A percentile compares a stretch with the other conserved stretches of the same genome.
phyloP scores from a whole-genome alignment of 2,329 filamentous ascomycete species.

The Leptosphaerulina australis region DNA sequence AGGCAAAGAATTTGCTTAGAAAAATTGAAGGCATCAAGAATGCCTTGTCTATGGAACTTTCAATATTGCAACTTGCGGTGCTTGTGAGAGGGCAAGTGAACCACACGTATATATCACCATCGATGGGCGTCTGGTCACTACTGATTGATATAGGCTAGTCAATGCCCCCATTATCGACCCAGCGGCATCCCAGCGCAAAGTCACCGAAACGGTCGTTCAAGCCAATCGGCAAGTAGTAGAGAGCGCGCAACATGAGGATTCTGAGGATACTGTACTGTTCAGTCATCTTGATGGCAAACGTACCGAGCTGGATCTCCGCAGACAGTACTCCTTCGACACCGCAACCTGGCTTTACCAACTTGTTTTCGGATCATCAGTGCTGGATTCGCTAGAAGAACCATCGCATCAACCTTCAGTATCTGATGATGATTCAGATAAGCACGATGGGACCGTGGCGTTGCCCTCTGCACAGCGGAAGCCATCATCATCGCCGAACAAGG shows the following conservation, averaged over 20 bases:
- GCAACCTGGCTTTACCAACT: constrained; percentile 3
- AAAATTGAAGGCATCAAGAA: neutral
- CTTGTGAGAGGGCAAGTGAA: neutral
- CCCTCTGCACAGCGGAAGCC: neutral
- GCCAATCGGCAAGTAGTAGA: neutral
- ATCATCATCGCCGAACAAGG: neutral
- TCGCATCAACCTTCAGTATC: neutral
- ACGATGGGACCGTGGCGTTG: neutral
- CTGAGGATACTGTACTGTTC: neutral
- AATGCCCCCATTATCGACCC: neutral
- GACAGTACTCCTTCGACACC: neutral
- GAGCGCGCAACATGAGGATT: neutral
- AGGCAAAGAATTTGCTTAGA: neutral
- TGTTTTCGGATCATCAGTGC: neutral
- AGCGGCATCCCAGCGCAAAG: too few species aligned
- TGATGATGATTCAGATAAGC: neutral
- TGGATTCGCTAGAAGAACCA: neutral
- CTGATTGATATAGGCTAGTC: neutral
- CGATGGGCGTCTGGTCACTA: neutral
- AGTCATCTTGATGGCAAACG: neutral
- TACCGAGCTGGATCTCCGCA: neutral
- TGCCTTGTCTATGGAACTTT: neutral
- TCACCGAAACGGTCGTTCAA: neutral
- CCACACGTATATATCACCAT: neutral
- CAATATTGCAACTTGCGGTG: neutral